Percentiles rank a stretch among this genome's conserved stretches.
Conservation (phyloP, 2,329 filamentous ascomycete species). For the Paecilomyces niveus region DNA sequence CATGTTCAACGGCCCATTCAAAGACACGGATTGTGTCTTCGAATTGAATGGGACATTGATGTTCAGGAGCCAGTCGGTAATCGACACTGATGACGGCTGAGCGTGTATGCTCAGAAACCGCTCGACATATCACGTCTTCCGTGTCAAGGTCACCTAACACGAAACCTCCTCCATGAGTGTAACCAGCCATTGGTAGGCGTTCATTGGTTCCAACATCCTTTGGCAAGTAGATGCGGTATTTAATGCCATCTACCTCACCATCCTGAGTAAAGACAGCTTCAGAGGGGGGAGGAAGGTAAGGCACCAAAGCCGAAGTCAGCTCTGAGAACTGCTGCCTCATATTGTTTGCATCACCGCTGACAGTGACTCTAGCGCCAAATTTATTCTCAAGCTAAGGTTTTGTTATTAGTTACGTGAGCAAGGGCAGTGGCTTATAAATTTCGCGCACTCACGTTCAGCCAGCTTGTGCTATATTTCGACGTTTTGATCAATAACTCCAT, state of each 20-base stretch:
- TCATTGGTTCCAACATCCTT: neutral
- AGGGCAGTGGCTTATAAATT: neutral
- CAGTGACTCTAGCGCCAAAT: neutral
- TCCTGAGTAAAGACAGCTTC: neutral
- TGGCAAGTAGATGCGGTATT: neutral
- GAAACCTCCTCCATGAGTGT: slow-evolving; percentile 39
- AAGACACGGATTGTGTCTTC: slow-evolving; percentile 44
- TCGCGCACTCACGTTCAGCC: neutral
- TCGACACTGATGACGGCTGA: slow-evolving; percentile 44
- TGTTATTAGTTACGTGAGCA: neutral
- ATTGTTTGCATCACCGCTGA: neutral
- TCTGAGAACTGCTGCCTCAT: neutral
- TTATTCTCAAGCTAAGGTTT: neutral
- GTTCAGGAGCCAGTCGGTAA: slow-evolving; percentile 47
- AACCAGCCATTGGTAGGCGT: slow-evolving; percentile 9
- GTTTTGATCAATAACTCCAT: no score
- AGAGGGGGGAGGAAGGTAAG: neutral
- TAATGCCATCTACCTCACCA: neutral
- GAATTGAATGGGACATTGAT: slow-evolving; percentile 43
- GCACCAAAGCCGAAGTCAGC: neutral
- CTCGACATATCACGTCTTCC: slow-evolving; percentile 36
- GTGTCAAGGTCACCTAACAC: slow-evolving; percentile 37
- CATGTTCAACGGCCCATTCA: slow-evolving; percentile 22
- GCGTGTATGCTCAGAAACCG: slow-evolving; percentile 28
- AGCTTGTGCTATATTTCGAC: no score